Evolutionary conservation across 768 basidiomycete species (phyloP), one percentile per base, ranked within the genome.

Genomic region (Rhizopogon vinicolor): DNA sequence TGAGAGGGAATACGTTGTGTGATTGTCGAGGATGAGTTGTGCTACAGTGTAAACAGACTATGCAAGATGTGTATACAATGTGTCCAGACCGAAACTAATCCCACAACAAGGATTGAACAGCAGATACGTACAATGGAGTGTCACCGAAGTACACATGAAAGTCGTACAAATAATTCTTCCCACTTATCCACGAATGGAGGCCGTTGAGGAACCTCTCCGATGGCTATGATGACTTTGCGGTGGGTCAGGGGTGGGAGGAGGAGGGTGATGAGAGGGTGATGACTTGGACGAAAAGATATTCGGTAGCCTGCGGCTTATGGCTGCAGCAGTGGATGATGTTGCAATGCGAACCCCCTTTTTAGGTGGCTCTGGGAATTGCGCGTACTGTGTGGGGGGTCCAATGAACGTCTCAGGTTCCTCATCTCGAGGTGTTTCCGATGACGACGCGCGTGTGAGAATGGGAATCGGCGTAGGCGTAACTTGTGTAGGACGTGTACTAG

Each of bases 341-440:
- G 63, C 60, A 39, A 62, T 60, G 44, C 72, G 77, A 52, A 65
- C 75, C 50, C 77, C 78, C 61, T 79, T 77, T 59, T 73, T 70
- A 40, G 85, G 86, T 52, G 87, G 88, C 55, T 86, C 86, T 22
- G 86, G 87, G 59, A 89, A 87, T 56, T 78, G 78, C 14, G 88
- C 84, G 70, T 85, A 89, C 58, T 86, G 84, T 53, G 78, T 80
- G 46, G 87, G 77, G 37, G 87, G 86, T 3, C 87, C 88, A n/a
- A 74, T 74, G 59, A 77, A 85, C 48, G 69, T 74, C 64, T 80
- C 80, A 29, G 74, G 62, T 49, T 82, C 83, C 62, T 65, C 63
- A 72, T 73, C 65, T 44, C 60, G 63, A 51, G 73, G 63, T 44
- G 75, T 77, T 35, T 85, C 85, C 12, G 77, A 80, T n/a, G 83